These are phyloP conservation scores for Lanmaoa pseudosensibilis DNA, from an alignment of 768 basidiomycete species.

Conservation along the genomic window DNA sequence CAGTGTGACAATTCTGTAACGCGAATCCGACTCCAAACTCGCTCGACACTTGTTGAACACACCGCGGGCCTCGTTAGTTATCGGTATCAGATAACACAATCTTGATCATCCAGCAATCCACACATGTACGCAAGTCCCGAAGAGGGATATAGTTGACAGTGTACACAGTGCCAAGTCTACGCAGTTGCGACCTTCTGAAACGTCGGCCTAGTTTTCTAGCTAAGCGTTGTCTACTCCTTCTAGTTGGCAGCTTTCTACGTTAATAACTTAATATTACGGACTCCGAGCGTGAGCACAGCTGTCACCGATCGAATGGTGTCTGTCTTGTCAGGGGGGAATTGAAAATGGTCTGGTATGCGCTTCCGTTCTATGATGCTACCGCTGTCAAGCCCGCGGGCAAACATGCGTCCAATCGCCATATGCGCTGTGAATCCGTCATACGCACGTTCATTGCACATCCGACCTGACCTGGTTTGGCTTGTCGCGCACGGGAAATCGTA, in stretches of 20 bases:
- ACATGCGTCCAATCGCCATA: not conserved
- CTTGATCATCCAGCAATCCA: not conserved
- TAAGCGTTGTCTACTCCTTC: not conserved
- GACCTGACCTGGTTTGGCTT: not conserved
- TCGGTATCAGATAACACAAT: not conserved
- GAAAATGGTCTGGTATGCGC: not conserved
- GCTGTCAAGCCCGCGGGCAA: not conserved
- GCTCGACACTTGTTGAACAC: not conserved
- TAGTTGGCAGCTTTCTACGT: not conserved
- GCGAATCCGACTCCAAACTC: not conserved
- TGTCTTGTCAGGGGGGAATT: constrained; percentile 7
- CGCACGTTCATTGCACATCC: not conserved
- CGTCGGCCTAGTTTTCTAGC: not conserved
- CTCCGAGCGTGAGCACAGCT: not conserved
- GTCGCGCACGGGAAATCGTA: not conserved
- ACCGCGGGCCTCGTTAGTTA: not conserved
- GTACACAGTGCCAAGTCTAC: not conserved
- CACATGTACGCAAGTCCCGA: not conserved
- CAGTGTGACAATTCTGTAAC: not conserved
- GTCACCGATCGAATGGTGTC: constrained; percentile 4
- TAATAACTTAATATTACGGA: not conserved
- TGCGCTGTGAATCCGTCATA: not conserved
- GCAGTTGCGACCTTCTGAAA: not conserved
- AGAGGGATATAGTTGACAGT: not conserved
- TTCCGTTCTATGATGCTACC: not conserved